Conservation (phyloP, 805 yeast genomes). For the Isabelozyma heimii region DNA sequence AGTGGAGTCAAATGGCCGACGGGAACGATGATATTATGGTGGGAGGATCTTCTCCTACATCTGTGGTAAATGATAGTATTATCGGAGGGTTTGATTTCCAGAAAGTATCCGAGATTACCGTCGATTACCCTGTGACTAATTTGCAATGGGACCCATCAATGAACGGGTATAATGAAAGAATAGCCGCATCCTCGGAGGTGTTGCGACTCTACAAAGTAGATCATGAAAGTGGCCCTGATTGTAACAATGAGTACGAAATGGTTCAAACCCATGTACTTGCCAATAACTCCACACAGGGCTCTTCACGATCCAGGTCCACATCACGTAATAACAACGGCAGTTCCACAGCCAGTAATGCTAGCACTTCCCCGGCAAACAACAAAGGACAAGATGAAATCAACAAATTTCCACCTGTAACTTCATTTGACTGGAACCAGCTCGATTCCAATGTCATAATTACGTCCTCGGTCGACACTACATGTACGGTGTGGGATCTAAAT, state of each 20-base stretch:
- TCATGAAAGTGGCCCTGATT: slow-evolving; percentile 37
- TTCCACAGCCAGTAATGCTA: not conserved
- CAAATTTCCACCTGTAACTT: slow-evolving; percentile 82
- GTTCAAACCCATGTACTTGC: slow-evolving; percentile 41
- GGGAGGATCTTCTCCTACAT: slow-evolving; percentile 2
- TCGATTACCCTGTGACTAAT: slow-evolving; percentile 69
- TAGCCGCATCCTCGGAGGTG: slow-evolving; percentile 73
- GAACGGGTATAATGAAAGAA: slow-evolving; percentile 34
- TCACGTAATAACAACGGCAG: slow-evolving; percentile 26
- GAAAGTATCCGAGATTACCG: slow-evolving; percentile 48
- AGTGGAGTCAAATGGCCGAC: not conserved
- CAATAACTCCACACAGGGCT: slow-evolving; percentile 18
- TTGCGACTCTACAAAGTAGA: slow-evolving; percentile 61
- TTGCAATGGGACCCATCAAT: slow-evolving; percentile 71
- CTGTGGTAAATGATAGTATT: not conserved
- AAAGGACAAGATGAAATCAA: slow-evolving; percentile 43
- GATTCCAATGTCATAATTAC: slow-evolving; percentile 75
- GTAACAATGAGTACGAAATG: slow-evolving; percentile 34
- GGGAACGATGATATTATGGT: not conserved
- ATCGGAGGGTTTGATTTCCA: slow-evolving; percentile 41
- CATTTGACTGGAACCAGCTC: slow-evolving; percentile 86
- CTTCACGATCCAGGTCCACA: slow-evolving; percentile 13
- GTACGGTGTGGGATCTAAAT: slow-evolving; percentile 89
- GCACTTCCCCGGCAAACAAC: not conserved
- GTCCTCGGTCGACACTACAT: slow-evolving; percentile 90